A percentile compares a stretch with the other conserved stretches of the same genome.
These are phyloP conservation scores for Colletotrichum sp. DNA, from an alignment of 2,329 filamentous ascomycete genomes.

Conservation along the genomic window DNA sequence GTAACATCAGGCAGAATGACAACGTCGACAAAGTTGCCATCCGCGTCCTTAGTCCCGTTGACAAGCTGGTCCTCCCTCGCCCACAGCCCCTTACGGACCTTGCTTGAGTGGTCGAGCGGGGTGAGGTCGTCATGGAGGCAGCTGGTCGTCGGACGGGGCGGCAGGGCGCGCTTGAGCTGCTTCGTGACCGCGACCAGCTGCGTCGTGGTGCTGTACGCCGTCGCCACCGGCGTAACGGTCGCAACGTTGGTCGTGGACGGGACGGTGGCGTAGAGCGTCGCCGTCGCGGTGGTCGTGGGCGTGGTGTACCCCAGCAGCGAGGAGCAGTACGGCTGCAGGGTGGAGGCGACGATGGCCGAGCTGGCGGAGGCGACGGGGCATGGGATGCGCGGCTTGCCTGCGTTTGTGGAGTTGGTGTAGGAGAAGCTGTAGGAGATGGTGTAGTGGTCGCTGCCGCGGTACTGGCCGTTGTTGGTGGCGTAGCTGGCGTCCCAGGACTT, in stretches of 20 bases:
- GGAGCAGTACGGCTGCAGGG: neutral
- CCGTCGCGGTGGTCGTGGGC: neutral
- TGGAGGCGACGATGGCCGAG: neutral
- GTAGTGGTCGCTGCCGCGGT: neutral
- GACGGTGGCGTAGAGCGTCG: neutral
- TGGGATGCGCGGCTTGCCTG: neutral
- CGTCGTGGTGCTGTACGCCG: neutral
- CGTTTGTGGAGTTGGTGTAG: neutral
- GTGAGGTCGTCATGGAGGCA: neutral
- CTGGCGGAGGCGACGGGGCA: neutral
- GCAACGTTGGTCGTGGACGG: neutral
- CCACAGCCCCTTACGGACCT: fast-evolving
- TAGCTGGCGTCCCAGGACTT: neutral
- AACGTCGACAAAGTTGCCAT: neutral
- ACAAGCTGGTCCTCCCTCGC: neutral
- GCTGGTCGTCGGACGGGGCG: neutral
- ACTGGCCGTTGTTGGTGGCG: neutral
- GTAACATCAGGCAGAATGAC: neutral
- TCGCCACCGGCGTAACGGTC: neutral
- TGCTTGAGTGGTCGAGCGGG: neutral
- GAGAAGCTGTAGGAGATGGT: neutral
- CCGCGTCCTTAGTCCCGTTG: neutral
- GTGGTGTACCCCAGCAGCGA: neutral
- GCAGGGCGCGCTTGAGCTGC: neutral
- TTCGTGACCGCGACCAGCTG: neutral